Base-by-base conservation (phyloP, 208 protist species). In the Leishmania amazonensis region DNA sequence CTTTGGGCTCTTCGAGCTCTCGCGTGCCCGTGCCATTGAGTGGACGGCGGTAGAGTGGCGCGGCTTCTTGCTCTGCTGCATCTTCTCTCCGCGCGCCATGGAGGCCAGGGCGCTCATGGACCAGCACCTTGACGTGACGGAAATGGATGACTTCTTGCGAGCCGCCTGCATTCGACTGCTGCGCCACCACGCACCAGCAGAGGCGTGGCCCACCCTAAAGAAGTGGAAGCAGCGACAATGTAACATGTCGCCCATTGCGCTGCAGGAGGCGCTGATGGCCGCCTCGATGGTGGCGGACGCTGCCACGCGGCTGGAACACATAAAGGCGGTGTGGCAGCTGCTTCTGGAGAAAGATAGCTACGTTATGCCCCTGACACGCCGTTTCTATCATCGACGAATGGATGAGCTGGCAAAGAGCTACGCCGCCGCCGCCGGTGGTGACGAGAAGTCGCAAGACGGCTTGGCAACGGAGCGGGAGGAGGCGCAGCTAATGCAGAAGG, bases 11-110 rank as follows among this genome's bases (percentile, higher is more conserved):
- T 95, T 86, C 87, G 83, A 86, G 53, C 86, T 96, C 72, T 95
- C 93, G 5, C 84, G 83, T 51, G 87, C 81, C 6, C 90, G 95
- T 5, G 85, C 92, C 8, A 96, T 98, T 81, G 89, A 94, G 82
- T 98, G 95, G 93, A 91, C 91, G 11, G 77, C 90, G 74, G 87
- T 90, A 74, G 95, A 98, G 89, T 98, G 95, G 93, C 93, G 95
- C 42, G 91, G 85, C 76, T 98, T 96, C 79, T 76, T 98, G 54
- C 84, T 94, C 24, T 98, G 95, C 88, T 95, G 90, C 85, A 89
- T 98, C 64, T 96, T 95, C 81, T 88, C 92, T 17, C 81, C 90
- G 15, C 89, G 88, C 4, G 89, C 95, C 5, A 38, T 96, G 76
- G 90, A 92, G 80, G 93, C 93, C 17, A 89, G 88, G 75, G 78